phyloP scores from a whole-genome alignment of 148 eudicot species.

The Vaccinium myrtillus region DNA sequence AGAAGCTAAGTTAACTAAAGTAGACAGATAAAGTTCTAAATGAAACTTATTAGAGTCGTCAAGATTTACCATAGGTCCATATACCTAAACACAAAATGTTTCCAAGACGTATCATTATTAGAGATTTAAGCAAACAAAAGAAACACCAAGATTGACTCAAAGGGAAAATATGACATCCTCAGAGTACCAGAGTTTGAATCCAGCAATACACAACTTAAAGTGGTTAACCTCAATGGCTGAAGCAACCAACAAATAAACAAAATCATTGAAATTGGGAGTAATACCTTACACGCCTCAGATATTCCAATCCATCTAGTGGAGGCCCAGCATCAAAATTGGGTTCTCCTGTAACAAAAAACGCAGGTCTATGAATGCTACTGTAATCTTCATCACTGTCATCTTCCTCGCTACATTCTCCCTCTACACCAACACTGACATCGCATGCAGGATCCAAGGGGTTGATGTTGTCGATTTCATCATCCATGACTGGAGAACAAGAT shows the following conservation, averaged over 20 bases:
- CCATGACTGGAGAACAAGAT: slow-evolving; percentile 29
- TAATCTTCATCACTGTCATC: slow-evolving; percentile 77
- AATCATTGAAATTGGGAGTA: background rate
- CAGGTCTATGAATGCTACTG: slow-evolving; percentile 66
- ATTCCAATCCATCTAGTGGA: slow-evolving; percentile 90
- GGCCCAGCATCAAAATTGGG: slow-evolving; percentile 95
- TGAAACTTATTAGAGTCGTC: background rate
- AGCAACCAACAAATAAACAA: background rate
- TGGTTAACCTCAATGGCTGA: background rate
- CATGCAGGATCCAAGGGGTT: slow-evolving; percentile 25
- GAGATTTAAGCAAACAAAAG: background rate
- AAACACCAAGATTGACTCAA: background rate
- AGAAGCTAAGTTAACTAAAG: background rate
- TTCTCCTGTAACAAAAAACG: slow-evolving; percentile 81
- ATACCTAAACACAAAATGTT: background rate
- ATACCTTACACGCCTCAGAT: slow-evolving; percentile 96
- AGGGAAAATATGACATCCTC: background rate
- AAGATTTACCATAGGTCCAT: background rate
- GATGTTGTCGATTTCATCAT: slow-evolving; percentile 32
- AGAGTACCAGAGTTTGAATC: background rate
- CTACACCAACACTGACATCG: slow-evolving; percentile 26
- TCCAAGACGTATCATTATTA: background rate
- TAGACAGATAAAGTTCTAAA: background rate
- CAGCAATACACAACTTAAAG: background rate
- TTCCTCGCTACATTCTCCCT: slow-evolving; percentile 49